Evolutionary conservation across 2,329 filamentous ascomycete species (phyloP), one percentile per base, ranked within the genome.

Genomic region (Scedosporium dehoogii): DNA sequence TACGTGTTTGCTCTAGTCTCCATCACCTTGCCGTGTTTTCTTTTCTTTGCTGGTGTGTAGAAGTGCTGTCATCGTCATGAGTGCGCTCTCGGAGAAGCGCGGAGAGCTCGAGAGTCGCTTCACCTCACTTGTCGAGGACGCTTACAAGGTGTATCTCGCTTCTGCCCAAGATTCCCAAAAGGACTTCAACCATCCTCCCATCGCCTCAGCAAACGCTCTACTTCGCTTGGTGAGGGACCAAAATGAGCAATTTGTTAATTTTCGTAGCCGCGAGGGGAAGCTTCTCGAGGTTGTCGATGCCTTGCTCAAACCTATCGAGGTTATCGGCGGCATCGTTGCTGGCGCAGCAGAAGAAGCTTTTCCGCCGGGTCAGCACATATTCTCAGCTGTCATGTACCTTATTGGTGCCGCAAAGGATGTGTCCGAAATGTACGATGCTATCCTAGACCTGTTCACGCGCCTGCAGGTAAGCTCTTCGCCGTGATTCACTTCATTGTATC

Each of bases 321-420:
- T 73, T 5, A 69, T 79, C 16, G 76, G 76, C 1, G 71, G 73
- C 29, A 69, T 76, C 9, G 69, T 73, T 16, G 69, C 72, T 9
- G 75, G 75, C 6, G 72, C 70, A 0, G 72, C 73, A 1, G 67
- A 70, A 12, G 73, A 75, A 6, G 70, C 70, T 3, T 79, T 80
- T 63, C 69, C 76, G 1, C 76, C 78, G 0, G 72, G 74, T 2
- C 70, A 75, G 57, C 69, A 70, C 29, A 74, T 79, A 59, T 80
- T 78, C 64, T 70, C 73, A 6, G 78, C 78, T 6, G 75, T 77
- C 1, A 67, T 73, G 14, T 76, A 78, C 61, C 68, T 81, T 7
- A 70, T 81, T 18, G 71, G 71, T 41, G 76, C 78, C 7, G 79
- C 78, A 1, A 73, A 74, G 21, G 74, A 78, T 59, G 78, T 80